Percentiles rank a stretch among this genome's conserved stretches.
Conservation (phyloP, 495 filamentous ascomycete species). For the Tuber brumale region DNA sequence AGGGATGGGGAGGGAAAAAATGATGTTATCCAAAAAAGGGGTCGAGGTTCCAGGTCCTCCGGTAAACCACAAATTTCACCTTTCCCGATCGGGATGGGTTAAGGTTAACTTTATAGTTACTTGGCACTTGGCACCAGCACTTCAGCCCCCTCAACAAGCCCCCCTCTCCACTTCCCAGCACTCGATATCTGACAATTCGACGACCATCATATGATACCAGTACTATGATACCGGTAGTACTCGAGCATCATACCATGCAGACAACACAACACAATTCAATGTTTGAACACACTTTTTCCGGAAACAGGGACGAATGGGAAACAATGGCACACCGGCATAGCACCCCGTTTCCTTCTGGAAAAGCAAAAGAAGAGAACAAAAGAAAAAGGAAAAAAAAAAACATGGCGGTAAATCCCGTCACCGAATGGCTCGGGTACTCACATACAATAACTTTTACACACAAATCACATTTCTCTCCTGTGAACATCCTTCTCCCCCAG, state of each 20-base stretch:
- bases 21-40: neutral
- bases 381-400: neutral
- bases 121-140: neutral
- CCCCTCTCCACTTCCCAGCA: neutral
- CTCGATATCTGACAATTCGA: neutral
- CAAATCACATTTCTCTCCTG: neutral
- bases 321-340: neutral
- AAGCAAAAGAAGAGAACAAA: neutral
- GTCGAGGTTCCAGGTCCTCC: neutral
- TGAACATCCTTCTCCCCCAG: neutral
- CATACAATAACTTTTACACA: neutral
- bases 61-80: neutral
- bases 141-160: neutral
- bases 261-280: slow-evolving; percentile 1
- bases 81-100: neutral
- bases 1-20: neutral
- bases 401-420: neutral
- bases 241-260: neutral
- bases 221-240: too few relatives aligned
- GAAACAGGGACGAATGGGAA: neutral
- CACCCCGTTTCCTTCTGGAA: neutral
- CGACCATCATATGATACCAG: too few relatives aligned
- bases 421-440: neutral
- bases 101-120: neutral
- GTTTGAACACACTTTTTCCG: neutral